Evolutionary conservation across 1,284 basidiomycete species (phyloP).

Genomic region (Marasmius tenuissimus): DNA sequence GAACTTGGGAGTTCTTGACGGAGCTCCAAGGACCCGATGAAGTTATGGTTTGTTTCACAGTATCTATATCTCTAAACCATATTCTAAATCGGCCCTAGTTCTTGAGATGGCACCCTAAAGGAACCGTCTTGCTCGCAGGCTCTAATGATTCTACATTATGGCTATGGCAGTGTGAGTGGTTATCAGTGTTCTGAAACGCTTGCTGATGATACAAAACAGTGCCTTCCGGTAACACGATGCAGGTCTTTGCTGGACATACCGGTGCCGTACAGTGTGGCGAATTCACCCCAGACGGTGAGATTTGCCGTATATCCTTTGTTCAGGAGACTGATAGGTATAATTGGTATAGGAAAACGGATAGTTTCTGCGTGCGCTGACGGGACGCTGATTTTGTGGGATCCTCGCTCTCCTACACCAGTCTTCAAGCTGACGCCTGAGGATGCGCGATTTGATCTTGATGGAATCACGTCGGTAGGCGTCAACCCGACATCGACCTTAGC

Average conservation of each 20-base stretch:
- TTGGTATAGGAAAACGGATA: conserved; percentile 73
- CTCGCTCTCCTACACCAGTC: conserved; percentile 72
- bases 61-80: not conserved
- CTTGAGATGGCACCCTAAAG: conserved; percentile 96
- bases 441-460: conserved; percentile 75
- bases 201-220: conserved; percentile 51
- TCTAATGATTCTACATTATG: conserved; percentile 95
- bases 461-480: conserved; percentile 85
- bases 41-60: conserved; percentile 71
- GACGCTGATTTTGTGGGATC: conserved; percentile 90
- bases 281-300: conserved; percentile 86
- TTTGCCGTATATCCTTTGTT: not conserved
- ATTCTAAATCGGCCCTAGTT: conserved; percentile 52
- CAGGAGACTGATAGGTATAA: conserved; percentile 4
- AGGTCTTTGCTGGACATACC: conserved; percentile 92
- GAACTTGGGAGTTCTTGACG: conserved; percentile 89
- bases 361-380: conserved; percentile 87
- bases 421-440: conserved; percentile 79
- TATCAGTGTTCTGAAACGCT: conserved; percentile 5
- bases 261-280: conserved; percentile 84
- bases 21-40: conserved; percentile 94
- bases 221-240: conserved; percentile 91
- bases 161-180: conserved; percentile 88
- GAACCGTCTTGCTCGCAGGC: conserved; percentile 85
- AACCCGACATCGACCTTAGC: conserved; percentile 85